Percentiles rank a stretch among this genome's conserved stretches.
Evolutionary conservation across 495 filamentous ascomycete genomes (phyloP).

Genomic region (Neurospora cerealis): DNA sequence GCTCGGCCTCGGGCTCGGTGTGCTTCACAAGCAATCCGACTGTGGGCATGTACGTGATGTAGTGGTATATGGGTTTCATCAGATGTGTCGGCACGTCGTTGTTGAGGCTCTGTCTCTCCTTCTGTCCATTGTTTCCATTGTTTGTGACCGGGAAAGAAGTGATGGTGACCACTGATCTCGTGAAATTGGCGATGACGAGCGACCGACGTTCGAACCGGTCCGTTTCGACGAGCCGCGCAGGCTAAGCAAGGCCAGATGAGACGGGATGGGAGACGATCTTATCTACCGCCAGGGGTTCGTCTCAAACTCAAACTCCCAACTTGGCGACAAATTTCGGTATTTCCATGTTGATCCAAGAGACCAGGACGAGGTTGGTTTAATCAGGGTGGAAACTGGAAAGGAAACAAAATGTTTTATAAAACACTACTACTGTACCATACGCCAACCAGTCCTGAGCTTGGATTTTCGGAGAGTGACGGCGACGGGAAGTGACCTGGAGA

Average conservation of each 20-base stretch:
- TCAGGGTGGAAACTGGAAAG: not conserved
- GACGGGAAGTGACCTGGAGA: not conserved
- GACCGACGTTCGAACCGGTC: not conserved
- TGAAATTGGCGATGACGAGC: not conserved
- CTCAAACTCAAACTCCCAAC: not conserved
- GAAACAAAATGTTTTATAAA: not conserved
- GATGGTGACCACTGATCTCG: not conserved
- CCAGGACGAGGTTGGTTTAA: not conserved
- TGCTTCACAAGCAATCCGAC: not conserved
- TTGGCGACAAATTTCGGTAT: not conserved
- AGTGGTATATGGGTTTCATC: not conserved
- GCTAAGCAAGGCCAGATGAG: not conserved
- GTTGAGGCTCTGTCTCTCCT: not conserved
- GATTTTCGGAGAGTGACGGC: not conserved
- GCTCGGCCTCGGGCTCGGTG: not conserved
- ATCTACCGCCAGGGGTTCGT: not conserved
- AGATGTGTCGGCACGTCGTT: not conserved
- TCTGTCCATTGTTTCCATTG: not conserved
- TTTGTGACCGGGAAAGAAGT: not conserved
- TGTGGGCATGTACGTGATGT: no score
- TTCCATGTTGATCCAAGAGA: not conserved
- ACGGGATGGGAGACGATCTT: not conserved
- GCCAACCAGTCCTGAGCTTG: not conserved
- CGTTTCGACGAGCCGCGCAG: not conserved
- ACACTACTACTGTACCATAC: not conserved